Evolutionary conservation across 345 rosid species (phyloP), one percentile per base, ranked within the genome.

Genomic region (Aegle marmelos): DNA sequence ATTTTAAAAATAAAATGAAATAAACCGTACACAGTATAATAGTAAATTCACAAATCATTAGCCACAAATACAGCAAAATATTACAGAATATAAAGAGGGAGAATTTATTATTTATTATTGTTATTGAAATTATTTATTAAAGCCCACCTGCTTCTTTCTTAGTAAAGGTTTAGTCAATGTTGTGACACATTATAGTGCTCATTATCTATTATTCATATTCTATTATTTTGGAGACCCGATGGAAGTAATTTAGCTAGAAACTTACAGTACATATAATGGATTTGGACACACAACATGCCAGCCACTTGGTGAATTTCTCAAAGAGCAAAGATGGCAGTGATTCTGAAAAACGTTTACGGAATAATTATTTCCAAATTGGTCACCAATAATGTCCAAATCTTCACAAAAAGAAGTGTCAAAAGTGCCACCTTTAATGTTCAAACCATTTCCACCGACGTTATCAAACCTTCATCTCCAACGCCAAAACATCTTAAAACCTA

Each of bases 361-460:
- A 53, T 16, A 5, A 11, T 5, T 45, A 7, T 7, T 17, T 53
- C 7, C 57, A 53, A 5, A 53, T 16, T 53, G 57, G 22, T 53
- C 22, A 17, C 57, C 57, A 45, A 10, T 45, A 53, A 53, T 53
- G 57, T 53, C 22, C 57, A 53, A 53, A 53, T 53, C 57, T 53
- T 53, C 22, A 17, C 57, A 53, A 53, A 53, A 19, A 53, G 57
- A 53, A 53, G 57, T 19, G 17, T 53, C 2, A 53, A 16, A 53
- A 53, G 22, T 53, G 7, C 57, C 57, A 5, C 50, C 13, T 45
- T 17, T 45, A 34, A 74, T 67, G 76, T 80, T 7, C 10, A 75
- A 34, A 77, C 79, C 60, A 79, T 60, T 41, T 79, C 85, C 8
- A 79, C 45, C 63, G 81, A 82, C 34, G 57, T 60, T 59, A 81